Evolutionary conservation across 2,329 filamentous ascomycete species (phyloP).

Genomic region (Rhytidhysteron rufulum): DNA sequence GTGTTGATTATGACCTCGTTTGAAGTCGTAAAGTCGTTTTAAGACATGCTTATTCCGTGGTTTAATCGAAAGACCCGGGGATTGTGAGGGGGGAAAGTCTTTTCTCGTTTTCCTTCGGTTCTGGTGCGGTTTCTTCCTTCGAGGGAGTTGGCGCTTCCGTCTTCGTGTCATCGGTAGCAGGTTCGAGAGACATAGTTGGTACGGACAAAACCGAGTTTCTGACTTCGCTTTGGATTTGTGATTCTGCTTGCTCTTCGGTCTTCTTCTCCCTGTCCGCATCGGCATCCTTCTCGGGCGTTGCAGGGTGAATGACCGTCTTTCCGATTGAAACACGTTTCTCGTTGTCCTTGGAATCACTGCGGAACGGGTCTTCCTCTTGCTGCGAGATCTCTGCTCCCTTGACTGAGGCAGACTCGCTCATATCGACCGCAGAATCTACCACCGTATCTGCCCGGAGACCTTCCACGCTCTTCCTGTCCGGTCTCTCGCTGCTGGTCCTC

Average conservation of each 20-base stretch:
- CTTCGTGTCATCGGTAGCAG: no score
- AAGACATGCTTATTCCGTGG: neutral
- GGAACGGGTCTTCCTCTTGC: conserved; percentile 31
- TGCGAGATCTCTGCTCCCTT: conserved; percentile 9
- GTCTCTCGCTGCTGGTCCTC: conserved; percentile 11
- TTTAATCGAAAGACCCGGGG: conserved; percentile 9
- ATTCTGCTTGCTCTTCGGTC: conserved; percentile 31
- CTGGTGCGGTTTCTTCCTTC: no score
- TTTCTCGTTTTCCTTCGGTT: conserved; percentile 6
- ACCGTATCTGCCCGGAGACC: conserved; percentile 16
- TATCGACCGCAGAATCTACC: conserved; percentile 19
- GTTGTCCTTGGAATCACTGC: conserved; percentile 17
- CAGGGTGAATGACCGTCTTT: conserved; percentile 27
- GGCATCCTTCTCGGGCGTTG: conserved; percentile 8
- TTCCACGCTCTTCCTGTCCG: conserved; percentile 26
- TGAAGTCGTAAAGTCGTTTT: no score
- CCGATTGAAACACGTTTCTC: conserved; percentile 36
- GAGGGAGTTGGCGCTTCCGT: neutral
- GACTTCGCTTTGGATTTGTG: conserved; percentile 24
- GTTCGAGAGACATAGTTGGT: neutral
- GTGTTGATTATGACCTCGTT: no score
- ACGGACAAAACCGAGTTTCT: neutral
- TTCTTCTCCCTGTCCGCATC: conserved; percentile 29
- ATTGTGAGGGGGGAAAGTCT: conserved; percentile 9
- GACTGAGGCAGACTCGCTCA: conserved; percentile 11